These are phyloP conservation scores for Euphorbia corollata DNA, from an alignment of 441 rosid species.

Conservation along the genomic window DNA sequence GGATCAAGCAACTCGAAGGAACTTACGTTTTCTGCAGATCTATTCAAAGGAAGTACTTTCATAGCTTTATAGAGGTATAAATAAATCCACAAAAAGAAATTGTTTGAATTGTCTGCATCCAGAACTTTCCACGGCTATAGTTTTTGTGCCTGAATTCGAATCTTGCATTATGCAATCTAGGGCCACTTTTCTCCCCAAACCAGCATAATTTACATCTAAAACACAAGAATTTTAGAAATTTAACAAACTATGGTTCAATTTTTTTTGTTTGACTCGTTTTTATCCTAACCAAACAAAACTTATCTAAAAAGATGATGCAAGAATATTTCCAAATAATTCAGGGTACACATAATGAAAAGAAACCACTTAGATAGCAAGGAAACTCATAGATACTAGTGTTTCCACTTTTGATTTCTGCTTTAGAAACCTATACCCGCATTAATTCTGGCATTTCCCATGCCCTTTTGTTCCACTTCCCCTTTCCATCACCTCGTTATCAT, in stretches of 20 bases:
- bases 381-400: no score
- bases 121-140: background rate
- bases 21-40: background rate
- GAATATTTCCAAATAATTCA: background rate
- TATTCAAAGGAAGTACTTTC: background rate
- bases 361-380: no score
- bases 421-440: no score
- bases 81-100: background rate
- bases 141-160: background rate
- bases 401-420: no score
- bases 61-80: background rate
- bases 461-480: no score
- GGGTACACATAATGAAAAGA: background rate
- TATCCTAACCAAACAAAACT: background rate
- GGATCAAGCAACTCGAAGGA: slow-evolving; percentile 7
- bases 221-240: background rate
- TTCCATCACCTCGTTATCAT: background rate
- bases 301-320: background rate
- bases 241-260: background rate
- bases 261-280: background rate
- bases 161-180: background rate
- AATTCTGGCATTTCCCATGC: no score
- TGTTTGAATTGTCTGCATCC: background rate
- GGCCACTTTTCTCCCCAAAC: background rate
- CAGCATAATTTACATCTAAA: background rate